Conservation (phyloP, 208 protist species). For the Wallacemonas sp. region DNA sequence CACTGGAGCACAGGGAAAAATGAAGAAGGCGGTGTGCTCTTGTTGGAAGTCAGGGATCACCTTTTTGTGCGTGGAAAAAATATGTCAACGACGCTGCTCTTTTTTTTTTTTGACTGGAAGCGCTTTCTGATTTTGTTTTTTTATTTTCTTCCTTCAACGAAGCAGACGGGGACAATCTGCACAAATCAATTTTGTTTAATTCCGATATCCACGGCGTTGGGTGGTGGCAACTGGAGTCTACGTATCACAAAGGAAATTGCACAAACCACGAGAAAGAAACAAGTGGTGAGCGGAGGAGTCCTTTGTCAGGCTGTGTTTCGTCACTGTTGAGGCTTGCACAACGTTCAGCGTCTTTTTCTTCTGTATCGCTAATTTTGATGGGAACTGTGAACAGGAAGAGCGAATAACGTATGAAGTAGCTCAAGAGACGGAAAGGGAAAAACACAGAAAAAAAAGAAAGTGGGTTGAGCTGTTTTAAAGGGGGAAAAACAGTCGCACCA, state of each 20-base stretch:
- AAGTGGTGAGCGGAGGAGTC: too few species aligned
- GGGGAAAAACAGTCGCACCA: not conserved
- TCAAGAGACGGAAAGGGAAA: constrained; percentile 3
- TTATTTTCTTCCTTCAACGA: constrained; percentile 8
- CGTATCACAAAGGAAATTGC: too few species aligned
- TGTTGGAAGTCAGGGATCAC: not conserved
- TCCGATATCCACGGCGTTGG: not conserved
- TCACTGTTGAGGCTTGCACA: too few species aligned
- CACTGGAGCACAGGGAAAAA: too few species aligned
- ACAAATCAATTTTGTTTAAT: not conserved
- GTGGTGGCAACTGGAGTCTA: too few species aligned
- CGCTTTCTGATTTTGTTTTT: constrained; percentile 3
- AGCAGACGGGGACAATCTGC: not conserved
- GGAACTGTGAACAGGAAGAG: constrained; percentile 12
- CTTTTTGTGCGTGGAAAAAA: not conserved
- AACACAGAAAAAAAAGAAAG: constrained; percentile 17
- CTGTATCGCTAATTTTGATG: too few species aligned
- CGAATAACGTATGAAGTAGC: not conserved
- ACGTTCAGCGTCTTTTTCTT: too few species aligned
- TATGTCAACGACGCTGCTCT: constrained; percentile 2
- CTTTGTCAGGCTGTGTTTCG: too few species aligned
- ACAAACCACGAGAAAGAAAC: too few species aligned
- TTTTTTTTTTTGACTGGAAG: not conserved
- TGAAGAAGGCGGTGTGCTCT: too few species aligned
- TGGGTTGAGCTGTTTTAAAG: not conserved